phyloP scores from a whole-genome alignment of 352 stramenopile genomes.

The Phytophthora rubi region DNA sequence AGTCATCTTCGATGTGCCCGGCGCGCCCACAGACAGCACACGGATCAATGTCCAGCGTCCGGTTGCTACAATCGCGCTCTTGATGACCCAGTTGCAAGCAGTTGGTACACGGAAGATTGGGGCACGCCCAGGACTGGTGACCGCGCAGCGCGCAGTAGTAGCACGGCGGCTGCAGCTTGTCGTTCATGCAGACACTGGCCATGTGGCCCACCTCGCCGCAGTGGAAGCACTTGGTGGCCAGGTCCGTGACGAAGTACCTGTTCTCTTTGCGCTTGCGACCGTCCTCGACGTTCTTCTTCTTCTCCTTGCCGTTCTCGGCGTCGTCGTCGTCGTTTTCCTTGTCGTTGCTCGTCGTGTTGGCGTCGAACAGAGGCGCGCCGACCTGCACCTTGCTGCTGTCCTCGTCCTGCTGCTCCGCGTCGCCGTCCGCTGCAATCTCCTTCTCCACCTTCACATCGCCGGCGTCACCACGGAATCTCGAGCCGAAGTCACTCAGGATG shows the following conservation, averaged over 20 bases:
- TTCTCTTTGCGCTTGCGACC: constrained; percentile 64
- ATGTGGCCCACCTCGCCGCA: constrained; percentile 84
- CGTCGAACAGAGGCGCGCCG: constrained; percentile 58
- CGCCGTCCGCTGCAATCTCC: constrained; percentile 37
- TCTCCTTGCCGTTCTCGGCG: constrained; percentile 19
- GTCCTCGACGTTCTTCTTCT: constrained; percentile 38
- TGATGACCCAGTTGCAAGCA: constrained; percentile 79
- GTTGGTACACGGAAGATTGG: constrained; percentile 68
- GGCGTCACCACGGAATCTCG: constrained; percentile 60
- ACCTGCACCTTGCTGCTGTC: constrained; percentile 44
- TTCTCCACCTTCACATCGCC: constrained; percentile 63
- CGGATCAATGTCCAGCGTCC: constrained; percentile 41
- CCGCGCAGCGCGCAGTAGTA: constrained; percentile 83
- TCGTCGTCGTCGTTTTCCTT: constrained; percentile 17
- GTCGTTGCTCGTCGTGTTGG: constrained; percentile 2
- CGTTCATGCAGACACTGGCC: constrained; percentile 77
- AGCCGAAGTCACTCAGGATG: constrained; percentile 84
- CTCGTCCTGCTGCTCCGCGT: constrained; percentile 9
- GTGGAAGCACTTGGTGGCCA: constrained; percentile 88
- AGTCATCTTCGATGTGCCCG: constrained; percentile 55
- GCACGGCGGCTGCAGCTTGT: constrained; percentile 71
- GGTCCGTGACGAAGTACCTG: constrained; percentile 83
- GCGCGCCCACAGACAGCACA: constrained; percentile 65
- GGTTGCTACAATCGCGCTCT: constrained; percentile 61
- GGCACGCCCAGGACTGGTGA: constrained; percentile 73